A percentile compares a stretch with the other conserved stretches of the same genome.
Conservation (phyloP, 495 filamentous ascomycete genomes). For the Penicillium canariense region DNA sequence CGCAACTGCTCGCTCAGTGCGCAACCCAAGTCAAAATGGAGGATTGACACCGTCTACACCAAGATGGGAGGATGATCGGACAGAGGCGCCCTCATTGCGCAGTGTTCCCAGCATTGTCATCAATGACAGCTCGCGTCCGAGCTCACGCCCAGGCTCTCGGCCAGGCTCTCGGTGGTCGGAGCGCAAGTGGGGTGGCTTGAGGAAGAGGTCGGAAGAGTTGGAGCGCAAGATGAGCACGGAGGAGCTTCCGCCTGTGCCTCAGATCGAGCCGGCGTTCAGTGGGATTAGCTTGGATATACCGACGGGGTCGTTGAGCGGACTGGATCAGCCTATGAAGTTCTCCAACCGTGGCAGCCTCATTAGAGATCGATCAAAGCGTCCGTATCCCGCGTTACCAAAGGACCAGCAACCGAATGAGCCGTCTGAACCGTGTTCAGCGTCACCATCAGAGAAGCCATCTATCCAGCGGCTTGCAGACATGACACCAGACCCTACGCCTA, state of each 20-base stretch:
- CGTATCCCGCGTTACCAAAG: constrained; percentile 18
- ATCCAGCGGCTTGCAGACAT: constrained; percentile 4
- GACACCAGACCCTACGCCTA: constrained; percentile 1
- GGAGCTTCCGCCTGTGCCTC: constrained; percentile 34
- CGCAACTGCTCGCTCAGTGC: constrained; percentile 14
- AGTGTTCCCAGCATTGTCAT: constrained; percentile 46
- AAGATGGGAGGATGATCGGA: constrained; percentile 16
- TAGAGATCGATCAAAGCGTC: constrained; percentile 25
- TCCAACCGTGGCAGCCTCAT: constrained; percentile 55
- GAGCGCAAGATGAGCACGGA: constrained; percentile 31
- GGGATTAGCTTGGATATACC: constrained; percentile 59
- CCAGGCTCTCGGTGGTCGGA: constrained; percentile 47
- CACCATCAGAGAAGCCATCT: constrained; percentile 1
- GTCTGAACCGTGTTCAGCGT: neutral
- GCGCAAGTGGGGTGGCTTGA: constrained; percentile 41
- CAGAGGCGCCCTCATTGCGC: constrained; percentile 29
- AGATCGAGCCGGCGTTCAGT: constrained; percentile 44
- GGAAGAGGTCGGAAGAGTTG: constrained; percentile 38
- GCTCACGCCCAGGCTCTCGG: constrained; percentile 35
- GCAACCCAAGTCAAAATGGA: constrained; percentile 11
- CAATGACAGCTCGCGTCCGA: constrained; percentile 38
- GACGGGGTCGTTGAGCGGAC: constrained; percentile 48
- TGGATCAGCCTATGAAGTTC: constrained; percentile 55
- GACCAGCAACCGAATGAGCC: constrained; percentile 14
- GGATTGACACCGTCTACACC: constrained; percentile 14